phyloP scores from a whole-genome alignment of 352 stramenopile species.

The Thalassiosira hispida region DNA sequence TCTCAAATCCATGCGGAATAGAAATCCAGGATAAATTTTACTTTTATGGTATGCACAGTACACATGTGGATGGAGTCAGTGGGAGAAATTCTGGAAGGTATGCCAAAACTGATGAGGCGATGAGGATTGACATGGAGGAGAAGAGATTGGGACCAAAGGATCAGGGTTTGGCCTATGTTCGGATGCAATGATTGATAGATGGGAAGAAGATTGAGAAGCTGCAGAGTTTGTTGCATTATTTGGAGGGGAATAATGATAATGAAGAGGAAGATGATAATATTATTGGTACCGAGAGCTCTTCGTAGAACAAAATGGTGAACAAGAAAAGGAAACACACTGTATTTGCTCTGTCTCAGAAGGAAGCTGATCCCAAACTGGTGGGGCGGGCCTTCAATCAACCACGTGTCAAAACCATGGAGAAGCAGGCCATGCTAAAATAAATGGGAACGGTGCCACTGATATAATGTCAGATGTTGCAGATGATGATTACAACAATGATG shows the following conservation, averaged over 20 bases:
- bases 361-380: constrained; percentile 84
- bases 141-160: constrained; percentile 88
- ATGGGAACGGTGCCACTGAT: constrained; percentile 35
- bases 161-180: constrained; percentile 95
- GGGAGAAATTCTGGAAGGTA: constrained; percentile 59
- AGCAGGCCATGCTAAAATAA: constrained; percentile 31
- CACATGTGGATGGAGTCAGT: constrained; percentile 63
- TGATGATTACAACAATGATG: constrained; percentile 42
- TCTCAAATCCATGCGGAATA: constrained; percentile 89
- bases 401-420: constrained; percentile 45
- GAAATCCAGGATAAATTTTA: constrained; percentile 99
- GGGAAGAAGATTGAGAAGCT: constrained; percentile 83
- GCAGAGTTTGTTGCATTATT: constrained; percentile 85
- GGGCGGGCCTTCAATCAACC: constrained; percentile 85
- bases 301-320: constrained; percentile 43
- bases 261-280: constrained; percentile 32
- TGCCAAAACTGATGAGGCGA: constrained; percentile 62
- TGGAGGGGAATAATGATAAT: constrained; percentile 50
- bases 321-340: constrained; percentile 92
- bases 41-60: constrained; percentile 94
- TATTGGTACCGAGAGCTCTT: background rate
- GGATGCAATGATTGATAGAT: constrained; percentile 86
- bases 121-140: constrained; percentile 62
- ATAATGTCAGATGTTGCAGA: constrained; percentile 16
- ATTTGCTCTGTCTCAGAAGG: constrained; percentile 87